A percentile compares a stretch with the other conserved stretches of the same genome.
Evolutionary conservation across 306 rosid genomes (phyloP).

Genomic region (Corylus americana): DNA sequence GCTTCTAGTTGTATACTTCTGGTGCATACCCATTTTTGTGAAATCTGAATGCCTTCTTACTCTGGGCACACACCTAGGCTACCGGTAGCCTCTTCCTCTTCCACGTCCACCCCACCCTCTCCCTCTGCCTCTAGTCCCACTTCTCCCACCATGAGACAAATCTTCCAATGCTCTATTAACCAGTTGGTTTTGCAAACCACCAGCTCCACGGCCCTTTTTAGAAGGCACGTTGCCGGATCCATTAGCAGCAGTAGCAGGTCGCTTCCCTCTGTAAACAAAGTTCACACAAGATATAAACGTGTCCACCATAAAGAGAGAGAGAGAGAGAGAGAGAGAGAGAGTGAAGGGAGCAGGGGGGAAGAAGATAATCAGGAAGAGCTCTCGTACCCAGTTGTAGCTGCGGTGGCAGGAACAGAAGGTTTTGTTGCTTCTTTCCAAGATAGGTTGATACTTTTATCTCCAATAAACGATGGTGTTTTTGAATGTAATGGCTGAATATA

Average conservation of each 20-base stretch:
- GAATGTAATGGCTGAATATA: constrained; percentile 55
- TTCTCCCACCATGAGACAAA: constrained; percentile 69
- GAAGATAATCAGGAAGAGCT: constrained; percentile 8
- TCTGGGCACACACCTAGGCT: constrained; percentile 17
- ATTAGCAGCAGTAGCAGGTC: constrained; percentile 59
- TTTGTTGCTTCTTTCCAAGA: constrained; percentile 94
- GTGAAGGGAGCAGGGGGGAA: neutral
- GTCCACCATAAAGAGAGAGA: neutral
- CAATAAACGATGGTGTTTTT: constrained; percentile 80
- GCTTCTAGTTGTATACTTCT: constrained; percentile 35
- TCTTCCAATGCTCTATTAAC: constrained; percentile 89
- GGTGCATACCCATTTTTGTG: constrained; percentile 20
- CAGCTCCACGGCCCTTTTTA: constrained; percentile 80
- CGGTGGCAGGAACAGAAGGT: constrained; percentile 39
- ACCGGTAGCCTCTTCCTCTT: constrained; percentile 67
- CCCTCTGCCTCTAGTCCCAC: constrained; percentile 62
- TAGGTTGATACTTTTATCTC: constrained; percentile 84
- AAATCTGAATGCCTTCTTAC: constrained; percentile 18
- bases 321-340: neutral
- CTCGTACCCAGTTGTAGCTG: constrained; percentile 65
- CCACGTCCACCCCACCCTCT: constrained; percentile 71
- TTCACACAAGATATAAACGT: neutral
- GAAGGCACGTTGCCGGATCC: constrained; percentile 56
- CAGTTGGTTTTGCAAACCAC: constrained; percentile 74
- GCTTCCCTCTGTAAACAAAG: constrained; percentile 59